phyloP scores from a whole-genome alignment of 2,329 filamentous ascomycete species.

The Diplodia mutila region DNA sequence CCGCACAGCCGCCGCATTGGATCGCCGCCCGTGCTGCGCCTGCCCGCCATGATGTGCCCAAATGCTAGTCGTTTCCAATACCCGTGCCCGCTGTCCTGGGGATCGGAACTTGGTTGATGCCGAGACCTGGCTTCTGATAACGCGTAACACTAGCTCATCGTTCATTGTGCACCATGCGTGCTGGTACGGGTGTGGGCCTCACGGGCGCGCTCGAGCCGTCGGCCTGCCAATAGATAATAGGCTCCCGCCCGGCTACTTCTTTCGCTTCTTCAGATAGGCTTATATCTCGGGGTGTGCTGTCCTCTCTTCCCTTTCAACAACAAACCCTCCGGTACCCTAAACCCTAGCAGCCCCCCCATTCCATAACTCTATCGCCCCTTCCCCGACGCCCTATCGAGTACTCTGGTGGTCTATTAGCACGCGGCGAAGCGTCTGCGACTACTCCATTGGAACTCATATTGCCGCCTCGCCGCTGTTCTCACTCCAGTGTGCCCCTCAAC shows the following conservation, averaged over 20 bases:
- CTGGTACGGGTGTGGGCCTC: not conserved
- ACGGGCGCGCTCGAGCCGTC: conserved; percentile 4
- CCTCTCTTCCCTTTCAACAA: not conserved
- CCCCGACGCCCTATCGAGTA: not conserved
- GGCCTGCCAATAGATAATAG: conserved; percentile 2
- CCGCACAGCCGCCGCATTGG: not conserved
- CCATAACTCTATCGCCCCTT: not conserved
- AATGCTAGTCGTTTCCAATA: not conserved
- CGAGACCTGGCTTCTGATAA: conserved; percentile 21
- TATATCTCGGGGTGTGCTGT: not conserved
- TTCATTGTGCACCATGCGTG: conserved; percentile 5
- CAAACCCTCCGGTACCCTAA: not conserved
- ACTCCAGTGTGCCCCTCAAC: not conserved
- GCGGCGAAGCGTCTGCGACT: not conserved
- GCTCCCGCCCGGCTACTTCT: not conserved
- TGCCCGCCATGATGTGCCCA: conserved; percentile 2
- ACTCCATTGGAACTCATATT: not conserved
- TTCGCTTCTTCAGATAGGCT: not conserved
- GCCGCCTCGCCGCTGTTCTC: not conserved
- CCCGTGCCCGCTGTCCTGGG: conserved; percentile 5
- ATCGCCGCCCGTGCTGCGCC: conserved; percentile 1
- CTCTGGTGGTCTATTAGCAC: not conserved
- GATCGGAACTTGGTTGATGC: conserved; percentile 13
- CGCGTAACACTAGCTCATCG: conserved; percentile 14
- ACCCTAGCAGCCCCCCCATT: not conserved